Conservation (phyloP, 2,329 filamentous ascomycete genomes). For the Colletotrichum lini region DNA sequence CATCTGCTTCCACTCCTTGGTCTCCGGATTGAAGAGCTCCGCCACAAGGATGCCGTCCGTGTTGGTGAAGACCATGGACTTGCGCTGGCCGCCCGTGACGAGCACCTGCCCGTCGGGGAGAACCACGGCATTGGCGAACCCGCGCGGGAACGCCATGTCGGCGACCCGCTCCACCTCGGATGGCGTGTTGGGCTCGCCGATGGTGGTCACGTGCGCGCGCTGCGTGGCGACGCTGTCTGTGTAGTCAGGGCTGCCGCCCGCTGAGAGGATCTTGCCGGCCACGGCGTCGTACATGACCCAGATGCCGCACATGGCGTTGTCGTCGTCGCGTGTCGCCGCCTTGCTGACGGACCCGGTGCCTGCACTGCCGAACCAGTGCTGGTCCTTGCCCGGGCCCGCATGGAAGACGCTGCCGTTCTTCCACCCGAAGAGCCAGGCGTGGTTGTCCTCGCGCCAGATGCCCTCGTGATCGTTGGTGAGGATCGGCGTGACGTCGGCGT, state of each 20-base stretch:
- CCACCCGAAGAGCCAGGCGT: constrained; percentile 53
- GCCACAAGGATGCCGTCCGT: constrained; percentile 56
- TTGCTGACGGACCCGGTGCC: constrained; percentile 56
- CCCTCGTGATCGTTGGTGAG: constrained; percentile 65
- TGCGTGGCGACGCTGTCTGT: constrained; percentile 57
- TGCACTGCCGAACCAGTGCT: constrained; percentile 70
- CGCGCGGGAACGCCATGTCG: constrained; percentile 55
- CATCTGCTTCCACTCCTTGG: constrained; percentile 56
- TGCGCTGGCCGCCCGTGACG: constrained; percentile 62
- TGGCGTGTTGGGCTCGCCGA: constrained; percentile 51
- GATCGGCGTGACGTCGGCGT: constrained; percentile 62
- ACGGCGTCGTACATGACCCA: constrained; percentile 72
- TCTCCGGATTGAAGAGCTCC: constrained; percentile 62
- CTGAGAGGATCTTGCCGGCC: constrained; percentile 68
- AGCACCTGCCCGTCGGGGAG: constrained; percentile 65
- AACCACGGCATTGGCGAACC: constrained; percentile 62
- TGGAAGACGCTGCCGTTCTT: constrained; percentile 68
- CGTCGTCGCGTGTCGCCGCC: constrained; percentile 60
- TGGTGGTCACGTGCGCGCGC: constrained; percentile 65
- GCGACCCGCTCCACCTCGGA: constrained; percentile 48
- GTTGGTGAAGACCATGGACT: constrained; percentile 61
- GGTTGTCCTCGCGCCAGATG: constrained; percentile 60
- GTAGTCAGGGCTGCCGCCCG: constrained; percentile 65
- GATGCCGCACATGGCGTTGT: constrained; percentile 68
- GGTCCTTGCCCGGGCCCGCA: constrained; percentile 66